Conservation (phyloP, 257 asterid species). For the Primulina eburnea region DNA sequence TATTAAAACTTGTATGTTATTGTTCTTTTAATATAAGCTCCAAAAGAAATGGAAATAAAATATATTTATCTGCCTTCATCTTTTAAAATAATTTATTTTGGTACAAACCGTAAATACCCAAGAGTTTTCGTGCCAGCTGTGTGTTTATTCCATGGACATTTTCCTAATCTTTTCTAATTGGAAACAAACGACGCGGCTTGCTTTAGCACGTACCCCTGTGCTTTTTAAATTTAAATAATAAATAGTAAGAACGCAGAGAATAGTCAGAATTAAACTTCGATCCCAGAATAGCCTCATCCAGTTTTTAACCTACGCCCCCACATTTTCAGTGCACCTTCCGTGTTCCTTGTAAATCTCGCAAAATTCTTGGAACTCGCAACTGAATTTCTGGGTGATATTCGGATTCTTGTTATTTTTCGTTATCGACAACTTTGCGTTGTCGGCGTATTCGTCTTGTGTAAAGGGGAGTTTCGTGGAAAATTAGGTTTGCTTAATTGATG, state of each 20-base stretch:
- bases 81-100: too few relatives aligned
- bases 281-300: not conserved
- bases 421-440: not conserved
- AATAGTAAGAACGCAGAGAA: not conserved
- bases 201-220: too few relatives aligned
- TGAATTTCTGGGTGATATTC: constrained; percentile 28
- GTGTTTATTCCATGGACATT: too few relatives aligned
- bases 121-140: too few relatives aligned
- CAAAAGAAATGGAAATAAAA: too few relatives aligned
- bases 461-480: constrained; percentile 13
- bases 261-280: constrained; percentile 5
- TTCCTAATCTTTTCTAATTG: too few relatives aligned
- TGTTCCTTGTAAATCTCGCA: not conserved
- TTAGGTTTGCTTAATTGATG: constrained; percentile 28
- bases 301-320: not conserved
- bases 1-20: too few relatives aligned
- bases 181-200: too few relatives aligned
- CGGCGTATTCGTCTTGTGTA: constrained; percentile 9
- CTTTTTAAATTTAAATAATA: not conserved
- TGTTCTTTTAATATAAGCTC: too few relatives aligned
- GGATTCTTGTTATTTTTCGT: not conserved
- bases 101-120: not conserved
- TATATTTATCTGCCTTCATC: too few relatives aligned
- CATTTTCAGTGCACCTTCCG: not conserved
- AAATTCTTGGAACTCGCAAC: constrained; percentile 3